These are phyloP conservation scores for Gossypium mustelinum DNA, from an alignment of 345 rosid genomes.

Conservation along the genomic window DNA sequence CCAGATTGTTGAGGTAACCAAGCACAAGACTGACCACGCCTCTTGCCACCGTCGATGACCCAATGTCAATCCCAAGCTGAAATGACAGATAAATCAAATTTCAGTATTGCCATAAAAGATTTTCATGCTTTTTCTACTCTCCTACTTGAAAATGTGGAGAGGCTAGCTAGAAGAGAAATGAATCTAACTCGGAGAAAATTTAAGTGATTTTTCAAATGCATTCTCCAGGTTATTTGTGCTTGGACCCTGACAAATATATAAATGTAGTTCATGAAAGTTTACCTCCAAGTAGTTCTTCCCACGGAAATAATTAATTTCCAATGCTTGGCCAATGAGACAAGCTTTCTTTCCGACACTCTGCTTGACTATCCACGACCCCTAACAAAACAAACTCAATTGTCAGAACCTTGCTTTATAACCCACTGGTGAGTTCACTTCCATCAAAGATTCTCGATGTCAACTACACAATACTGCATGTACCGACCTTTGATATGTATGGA, in stretches of 20 bases:
- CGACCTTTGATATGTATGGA: conserved; percentile 92
- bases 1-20: conserved; percentile 89
- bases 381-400: conserved; percentile 20
- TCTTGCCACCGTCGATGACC: conserved; percentile 91
- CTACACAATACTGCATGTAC: conserved; percentile 15
- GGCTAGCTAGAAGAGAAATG: background rate
- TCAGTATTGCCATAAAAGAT: background rate
- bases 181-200: background rate
- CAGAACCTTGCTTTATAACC: background rate
- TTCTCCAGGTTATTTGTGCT: background rate
- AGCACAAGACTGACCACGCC: conserved; percentile 96
- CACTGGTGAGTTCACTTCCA: background rate
- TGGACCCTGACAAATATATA: background rate
- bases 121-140: background rate
- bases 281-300: conserved; percentile 96
- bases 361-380: conserved; percentile 99
- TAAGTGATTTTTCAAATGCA: background rate
- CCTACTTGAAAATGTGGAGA: background rate
- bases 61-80: conserved; percentile 92
- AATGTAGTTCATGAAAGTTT: conserved; percentile 13
- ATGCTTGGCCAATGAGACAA: conserved; percentile 91
- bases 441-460: background rate
- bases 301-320: conserved; percentile 78
- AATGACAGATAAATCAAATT: background rate
- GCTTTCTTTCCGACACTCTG: conserved; percentile 97